Percentiles rank a stretch among this genome's conserved stretches.
These are phyloP conservation scores for Pythium phragmiticola DNA, from an alignment of 352 stramenopile genomes.

Conservation along the genomic window DNA sequence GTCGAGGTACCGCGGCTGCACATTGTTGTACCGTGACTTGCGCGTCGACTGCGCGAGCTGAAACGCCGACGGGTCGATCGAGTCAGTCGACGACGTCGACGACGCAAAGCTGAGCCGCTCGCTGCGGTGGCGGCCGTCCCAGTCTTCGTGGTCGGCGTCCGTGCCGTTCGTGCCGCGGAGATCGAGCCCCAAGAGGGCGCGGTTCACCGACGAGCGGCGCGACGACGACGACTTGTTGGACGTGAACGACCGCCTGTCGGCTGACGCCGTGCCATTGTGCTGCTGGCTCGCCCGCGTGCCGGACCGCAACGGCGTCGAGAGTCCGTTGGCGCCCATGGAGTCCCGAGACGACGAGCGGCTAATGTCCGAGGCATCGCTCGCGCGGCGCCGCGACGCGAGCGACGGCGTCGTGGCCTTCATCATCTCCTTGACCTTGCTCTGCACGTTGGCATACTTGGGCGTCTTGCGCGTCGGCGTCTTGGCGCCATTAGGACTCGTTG, in stretches of 20 bases:
- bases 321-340: neutral
- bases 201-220: slow-evolving; percentile 10
- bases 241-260: slow-evolving; percentile 3
- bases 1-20: slow-evolving; percentile 60
- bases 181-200: slow-evolving; percentile 1
- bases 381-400: neutral
- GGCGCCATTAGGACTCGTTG: neutral
- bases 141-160: slow-evolving; percentile 22
- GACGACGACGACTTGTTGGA: slow-evolving; percentile 13
- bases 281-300: slow-evolving; percentile 1
- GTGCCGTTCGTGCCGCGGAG: slow-evolving; percentile 2
- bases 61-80: slow-evolving; percentile 30
- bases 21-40: slow-evolving; percentile 48
- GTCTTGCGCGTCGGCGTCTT: slow-evolving; percentile 22
- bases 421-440: slow-evolving; percentile 48
- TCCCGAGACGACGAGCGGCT: slow-evolving; percentile 8
- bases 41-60: slow-evolving; percentile 21
- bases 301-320: neutral
- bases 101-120: slow-evolving; percentile 24
- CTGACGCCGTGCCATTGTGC: slow-evolving; percentile 1
- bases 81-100: slow-evolving; percentile 32
- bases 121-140: slow-evolving; percentile 21
- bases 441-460: slow-evolving; percentile 48
- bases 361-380: slow-evolving; percentile 9
- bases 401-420: slow-evolving; percentile 12